A percentile compares a stretch with the other conserved stretches of the same genome.
Evolutionary conservation across 1,284 basidiomycete genomes (phyloP).

Genomic region (Apiotrichum sp.): DNA sequence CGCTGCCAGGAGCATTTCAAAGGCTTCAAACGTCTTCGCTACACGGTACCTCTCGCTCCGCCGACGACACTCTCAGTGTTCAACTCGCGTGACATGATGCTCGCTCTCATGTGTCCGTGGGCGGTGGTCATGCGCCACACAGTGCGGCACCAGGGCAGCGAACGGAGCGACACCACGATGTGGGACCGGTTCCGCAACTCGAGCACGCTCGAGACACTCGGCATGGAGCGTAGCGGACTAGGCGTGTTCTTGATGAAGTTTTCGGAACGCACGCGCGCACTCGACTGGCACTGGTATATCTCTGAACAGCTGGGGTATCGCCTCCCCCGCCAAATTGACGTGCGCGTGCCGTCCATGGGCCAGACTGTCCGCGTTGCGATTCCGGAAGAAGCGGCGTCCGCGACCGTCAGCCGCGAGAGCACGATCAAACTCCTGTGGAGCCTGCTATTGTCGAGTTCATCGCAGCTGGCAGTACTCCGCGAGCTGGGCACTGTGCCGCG

Average conservation of each 20-base stretch:
- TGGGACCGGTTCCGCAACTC: conserved; percentile 6
- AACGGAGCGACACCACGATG: neutral
- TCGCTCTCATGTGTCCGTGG: conserved; percentile 23
- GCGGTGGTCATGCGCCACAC: conserved; percentile 8
- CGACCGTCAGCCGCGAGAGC: conserved; percentile 18
- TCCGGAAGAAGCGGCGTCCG: conserved; percentile 26
- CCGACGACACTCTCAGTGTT: conserved; percentile 38
- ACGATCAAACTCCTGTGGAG: conserved; percentile 30
- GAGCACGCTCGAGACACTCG: conserved; percentile 7
- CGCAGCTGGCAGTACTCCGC: conserved; percentile 23
- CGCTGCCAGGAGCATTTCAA: conserved; percentile 22
- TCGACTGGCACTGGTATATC: conserved; percentile 47
- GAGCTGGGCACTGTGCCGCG: conserved; percentile 20
- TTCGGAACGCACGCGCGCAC: conserved; percentile 33
- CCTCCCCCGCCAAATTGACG: conserved; percentile 34
- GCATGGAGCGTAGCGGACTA: conserved; percentile 4
- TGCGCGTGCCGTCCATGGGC: conserved; percentile 31
- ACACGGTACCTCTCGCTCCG: conserved; percentile 32
- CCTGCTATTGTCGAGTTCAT: conserved; percentile 23
- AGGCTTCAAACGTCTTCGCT: conserved; percentile 37
- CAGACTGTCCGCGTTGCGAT: conserved; percentile 32
- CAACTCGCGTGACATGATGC: conserved; percentile 38
- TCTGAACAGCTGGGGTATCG: conserved; percentile 37
- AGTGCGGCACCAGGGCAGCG: neutral
- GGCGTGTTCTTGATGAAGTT: conserved; percentile 40